phyloP scores from a whole-genome alignment of 2,329 filamentous ascomycete species.

The Talaromyces sp. region DNA sequence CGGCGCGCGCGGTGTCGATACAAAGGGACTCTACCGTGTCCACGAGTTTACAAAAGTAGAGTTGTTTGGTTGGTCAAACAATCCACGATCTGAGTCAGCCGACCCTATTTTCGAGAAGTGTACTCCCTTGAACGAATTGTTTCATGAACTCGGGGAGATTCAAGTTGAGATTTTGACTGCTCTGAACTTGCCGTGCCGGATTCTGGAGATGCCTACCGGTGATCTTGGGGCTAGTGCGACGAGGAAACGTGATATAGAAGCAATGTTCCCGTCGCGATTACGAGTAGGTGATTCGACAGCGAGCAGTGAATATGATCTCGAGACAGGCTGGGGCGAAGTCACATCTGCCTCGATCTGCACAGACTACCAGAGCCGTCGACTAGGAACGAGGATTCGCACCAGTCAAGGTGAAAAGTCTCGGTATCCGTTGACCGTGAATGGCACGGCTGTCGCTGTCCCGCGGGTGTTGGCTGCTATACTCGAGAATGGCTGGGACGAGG shows the following conservation, averaged over 20 bases:
- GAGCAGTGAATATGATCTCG: constrained; percentile 26
- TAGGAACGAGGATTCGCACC: constrained; percentile 68
- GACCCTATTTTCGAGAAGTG: constrained; percentile 17
- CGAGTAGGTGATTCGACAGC: constrained; percentile 20
- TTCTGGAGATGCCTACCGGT: constrained; percentile 85
- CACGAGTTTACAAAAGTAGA: constrained; percentile 99
- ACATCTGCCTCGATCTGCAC: constrained; percentile 88
- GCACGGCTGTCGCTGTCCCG: constrained; percentile 87
- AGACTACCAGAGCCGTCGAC: constrained; percentile 83
- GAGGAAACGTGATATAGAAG: constrained; percentile 90
- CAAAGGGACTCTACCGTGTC: constrained; percentile 91
- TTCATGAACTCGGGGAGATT: constrained; percentile 80
- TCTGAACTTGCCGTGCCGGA: constrained; percentile 76
- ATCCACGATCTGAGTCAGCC: constrained; percentile 39
- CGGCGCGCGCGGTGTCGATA: constrained; percentile 81
- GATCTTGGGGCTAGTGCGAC: constrained; percentile 86
- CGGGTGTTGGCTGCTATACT: constrained; percentile 82
- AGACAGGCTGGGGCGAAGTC: constrained; percentile 86
- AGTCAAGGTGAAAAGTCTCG: constrained; percentile 48
- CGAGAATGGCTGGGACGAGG: constrained; percentile 84
- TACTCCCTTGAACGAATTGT: constrained; percentile 48
- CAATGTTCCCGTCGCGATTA: constrained; percentile 78
- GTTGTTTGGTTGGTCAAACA: constrained; percentile 83
- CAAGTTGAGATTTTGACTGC: constrained; percentile 77
- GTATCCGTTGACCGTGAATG: constrained; percentile 89